phyloP scores from a whole-genome alignment of 75 land plant genomes.

The Chamaecyparis obtusa region DNA sequence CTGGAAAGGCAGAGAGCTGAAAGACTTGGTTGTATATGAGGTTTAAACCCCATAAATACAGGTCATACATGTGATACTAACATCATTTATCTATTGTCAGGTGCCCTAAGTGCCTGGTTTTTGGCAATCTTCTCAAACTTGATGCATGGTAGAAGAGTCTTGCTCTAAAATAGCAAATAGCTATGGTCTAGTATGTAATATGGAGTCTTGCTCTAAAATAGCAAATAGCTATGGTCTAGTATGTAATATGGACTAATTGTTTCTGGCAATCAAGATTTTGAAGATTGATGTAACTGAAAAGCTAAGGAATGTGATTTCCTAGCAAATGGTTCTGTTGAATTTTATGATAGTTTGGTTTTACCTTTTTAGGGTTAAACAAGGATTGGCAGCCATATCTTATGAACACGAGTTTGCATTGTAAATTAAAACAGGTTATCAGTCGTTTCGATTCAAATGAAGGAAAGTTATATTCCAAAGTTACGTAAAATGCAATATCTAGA shows the following conservation, averaged over 20 bases:
- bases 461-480: background rate
- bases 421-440: background rate
- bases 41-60: background rate
- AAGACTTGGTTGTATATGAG: constrained; percentile 23
- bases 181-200: background rate
- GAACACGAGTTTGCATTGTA: background rate
- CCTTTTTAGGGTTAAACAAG: background rate
- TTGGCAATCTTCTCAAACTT: background rate
- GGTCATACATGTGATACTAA: background rate
- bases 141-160: background rate
- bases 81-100: background rate
- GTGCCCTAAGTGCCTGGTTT: background rate
- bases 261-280: background rate
- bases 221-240: background rate
- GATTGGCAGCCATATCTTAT: background rate
- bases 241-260: background rate
- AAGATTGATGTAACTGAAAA: background rate
- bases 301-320: background rate
- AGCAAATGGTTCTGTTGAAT: background rate
- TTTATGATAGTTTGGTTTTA: background rate
- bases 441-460: background rate
- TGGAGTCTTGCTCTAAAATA: background rate
- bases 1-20: constrained; percentile 66
- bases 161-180: background rate
- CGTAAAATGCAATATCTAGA: background rate